A percentile compares a stretch with the other conserved stretches of the same genome.
Conservation (phyloP, 352 stramenopile genomes). For the Blastocystis sp. region DNA sequence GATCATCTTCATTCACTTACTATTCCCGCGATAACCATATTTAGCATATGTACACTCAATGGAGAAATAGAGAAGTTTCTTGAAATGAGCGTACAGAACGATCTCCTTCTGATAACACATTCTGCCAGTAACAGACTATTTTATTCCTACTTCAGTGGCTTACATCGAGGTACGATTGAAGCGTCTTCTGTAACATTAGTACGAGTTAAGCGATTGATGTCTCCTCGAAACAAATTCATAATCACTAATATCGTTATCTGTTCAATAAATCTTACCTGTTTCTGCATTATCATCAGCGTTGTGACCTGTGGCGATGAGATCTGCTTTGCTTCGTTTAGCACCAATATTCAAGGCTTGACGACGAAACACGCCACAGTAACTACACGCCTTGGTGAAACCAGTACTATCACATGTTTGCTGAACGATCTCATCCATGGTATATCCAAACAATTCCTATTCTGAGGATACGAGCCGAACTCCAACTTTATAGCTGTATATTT, state of each 20-base stretch:
- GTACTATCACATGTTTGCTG: conserved; percentile 4
- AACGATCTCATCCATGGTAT: conserved; percentile 64
- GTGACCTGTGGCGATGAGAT: conserved; percentile 63
- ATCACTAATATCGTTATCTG: conserved; percentile 33
- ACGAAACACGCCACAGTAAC: conserved; percentile 64
- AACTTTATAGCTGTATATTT: conserved; percentile 57
- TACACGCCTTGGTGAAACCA: conserved; percentile 60
- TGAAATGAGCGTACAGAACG: conserved; percentile 64
- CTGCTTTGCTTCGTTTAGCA: conserved; percentile 51
- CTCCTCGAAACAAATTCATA: conserved; percentile 64
- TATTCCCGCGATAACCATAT: conserved; percentile 54
- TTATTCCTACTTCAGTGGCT: conserved; percentile 61
- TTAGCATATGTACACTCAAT: conserved; percentile 63
- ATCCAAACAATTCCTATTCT: conserved; percentile 63
- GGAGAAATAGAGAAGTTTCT: conserved; percentile 64
- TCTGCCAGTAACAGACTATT: not conserved
- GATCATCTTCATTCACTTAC: not conserved
- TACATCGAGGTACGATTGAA: conserved; percentile 61
- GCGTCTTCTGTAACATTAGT: not conserved
- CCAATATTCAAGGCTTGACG: conserved; percentile 63
- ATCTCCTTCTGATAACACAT: conserved; percentile 65
- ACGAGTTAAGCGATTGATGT: conserved; percentile 60
- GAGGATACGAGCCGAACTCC: not conserved
- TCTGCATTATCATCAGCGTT: conserved; percentile 65
- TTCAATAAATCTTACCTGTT: conserved; percentile 37